These are phyloP conservation scores for Pseudopithomyces chartarum DNA, from an alignment of 2,329 filamentous ascomycete species.

Conservation along the genomic window DNA sequence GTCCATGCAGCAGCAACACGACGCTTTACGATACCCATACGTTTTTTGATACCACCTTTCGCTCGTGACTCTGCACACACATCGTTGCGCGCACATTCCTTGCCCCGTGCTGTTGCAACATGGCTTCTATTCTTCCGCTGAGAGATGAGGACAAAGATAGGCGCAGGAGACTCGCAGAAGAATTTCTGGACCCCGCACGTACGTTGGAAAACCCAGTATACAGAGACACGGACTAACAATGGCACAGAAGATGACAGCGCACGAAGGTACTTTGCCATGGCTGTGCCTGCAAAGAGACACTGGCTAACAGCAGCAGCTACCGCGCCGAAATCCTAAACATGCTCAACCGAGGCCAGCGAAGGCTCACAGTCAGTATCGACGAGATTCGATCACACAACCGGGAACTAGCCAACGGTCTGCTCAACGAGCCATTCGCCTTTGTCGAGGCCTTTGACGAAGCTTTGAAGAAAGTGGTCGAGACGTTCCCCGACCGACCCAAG, in stretches of 20 bases:
- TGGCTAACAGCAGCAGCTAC: slow-evolving; percentile 67
- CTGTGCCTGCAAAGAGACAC: slow-evolving; percentile 14
- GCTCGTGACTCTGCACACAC: background rate
- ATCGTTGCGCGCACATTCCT: background rate
- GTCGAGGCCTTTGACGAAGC: slow-evolving; percentile 87
- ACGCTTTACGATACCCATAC: slow-evolving; percentile 17
- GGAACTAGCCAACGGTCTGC: slow-evolving; percentile 78
- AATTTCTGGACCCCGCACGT: slow-evolving; percentile 89
- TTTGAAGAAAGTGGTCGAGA: slow-evolving; percentile 84
- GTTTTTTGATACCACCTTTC: background rate
- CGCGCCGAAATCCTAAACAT: slow-evolving; percentile 84
- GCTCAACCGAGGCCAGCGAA: slow-evolving; percentile 65
- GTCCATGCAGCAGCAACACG: slow-evolving; percentile 12
- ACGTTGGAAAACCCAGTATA: slow-evolving; percentile 44
- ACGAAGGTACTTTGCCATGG: slow-evolving; percentile 50
- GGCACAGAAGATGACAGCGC: slow-evolving; percentile 60
- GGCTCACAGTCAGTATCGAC: slow-evolving; percentile 72
- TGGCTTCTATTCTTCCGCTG: slow-evolving; percentile 53
- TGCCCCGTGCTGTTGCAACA: slow-evolving; percentile 14
- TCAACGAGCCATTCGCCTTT: slow-evolving; percentile 87
- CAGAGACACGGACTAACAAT: slow-evolving; percentile 25
- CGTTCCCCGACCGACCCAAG: slow-evolving; percentile 74
- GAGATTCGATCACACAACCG: slow-evolving; percentile 86
- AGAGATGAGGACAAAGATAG: slow-evolving; percentile 84
- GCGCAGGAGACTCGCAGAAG: slow-evolving; percentile 83